These are phyloP conservation scores for Stromatinia cepivora DNA, from an alignment of 2,329 filamentous ascomycete genomes.

Conservation along the genomic window DNA sequence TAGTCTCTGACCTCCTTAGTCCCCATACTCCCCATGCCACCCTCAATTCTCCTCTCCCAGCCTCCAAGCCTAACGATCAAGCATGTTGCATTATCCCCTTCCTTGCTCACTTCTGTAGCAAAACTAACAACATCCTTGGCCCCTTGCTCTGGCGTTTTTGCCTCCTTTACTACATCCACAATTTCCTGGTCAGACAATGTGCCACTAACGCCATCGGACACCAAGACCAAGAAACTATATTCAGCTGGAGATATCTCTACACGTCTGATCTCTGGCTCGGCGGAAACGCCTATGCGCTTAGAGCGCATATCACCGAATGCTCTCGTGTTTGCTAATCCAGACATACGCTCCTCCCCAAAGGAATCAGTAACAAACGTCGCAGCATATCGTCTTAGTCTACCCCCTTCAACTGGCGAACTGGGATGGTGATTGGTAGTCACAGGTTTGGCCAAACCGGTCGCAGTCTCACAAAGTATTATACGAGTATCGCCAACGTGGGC, in stretches of 20 bases:
- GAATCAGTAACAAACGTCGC: conserved; percentile 89
- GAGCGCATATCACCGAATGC: conserved; percentile 90
- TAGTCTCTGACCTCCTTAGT: conserved; percentile 91
- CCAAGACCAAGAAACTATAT: conserved; percentile 84
- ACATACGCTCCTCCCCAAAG: conserved; percentile 95
- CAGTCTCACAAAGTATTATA: conserved; percentile 83
- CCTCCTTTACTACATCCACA: conserved; percentile 93
- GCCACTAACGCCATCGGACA: conserved; percentile 86
- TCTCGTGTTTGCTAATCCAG: conserved; percentile 88
- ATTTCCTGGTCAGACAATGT: conserved; percentile 90
- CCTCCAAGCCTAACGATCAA: conserved; percentile 66
- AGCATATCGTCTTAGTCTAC: conserved; percentile 80
- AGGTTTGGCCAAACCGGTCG: conserved; percentile 75
- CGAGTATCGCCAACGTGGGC: conserved; percentile 94
- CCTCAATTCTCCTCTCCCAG: conserved; percentile 74
- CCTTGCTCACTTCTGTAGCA: conserved; percentile 71
- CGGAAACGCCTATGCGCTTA: conserved; percentile 91
- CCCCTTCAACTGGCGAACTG: conserved; percentile 79
- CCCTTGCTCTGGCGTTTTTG: conserved; percentile 84
- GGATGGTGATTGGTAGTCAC: conserved; percentile 92
- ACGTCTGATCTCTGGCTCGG: conserved; percentile 84
- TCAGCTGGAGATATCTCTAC: conserved; percentile 79
- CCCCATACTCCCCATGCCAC: conserved; percentile 82
- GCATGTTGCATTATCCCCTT: conserved; percentile 68
- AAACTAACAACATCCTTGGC: conserved; percentile 78